Evolutionary conservation across 371 early-diverging fungal genomes (phyloP).

Genomic region (Syncephalastrum monosporum): DNA sequence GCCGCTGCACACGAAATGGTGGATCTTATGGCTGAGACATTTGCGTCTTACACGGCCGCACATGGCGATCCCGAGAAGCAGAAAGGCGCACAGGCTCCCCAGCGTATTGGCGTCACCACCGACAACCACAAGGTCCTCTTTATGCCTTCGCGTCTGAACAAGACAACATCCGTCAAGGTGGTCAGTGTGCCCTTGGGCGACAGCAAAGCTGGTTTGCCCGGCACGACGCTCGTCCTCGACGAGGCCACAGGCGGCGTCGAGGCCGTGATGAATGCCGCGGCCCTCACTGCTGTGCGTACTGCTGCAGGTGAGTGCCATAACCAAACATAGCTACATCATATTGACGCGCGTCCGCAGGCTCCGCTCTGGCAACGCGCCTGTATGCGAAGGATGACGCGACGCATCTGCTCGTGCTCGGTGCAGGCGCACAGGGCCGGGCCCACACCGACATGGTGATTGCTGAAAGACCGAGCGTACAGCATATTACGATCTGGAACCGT

Average conservation of each 20-base stretch:
- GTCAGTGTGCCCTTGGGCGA: constrained; percentile 54
- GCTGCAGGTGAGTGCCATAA: constrained; percentile 44
- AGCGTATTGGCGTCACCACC: constrained; percentile 42
- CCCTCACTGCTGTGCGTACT: constrained; percentile 58
- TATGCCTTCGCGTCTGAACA: constrained; percentile 59
- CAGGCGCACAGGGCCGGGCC: constrained; percentile 59
- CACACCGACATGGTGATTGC: constrained; percentile 59
- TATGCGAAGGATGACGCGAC: constrained; percentile 32
- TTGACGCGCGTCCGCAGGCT: constrained; percentile 29
- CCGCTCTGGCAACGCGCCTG: constrained; percentile 55
- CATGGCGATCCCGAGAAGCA: constrained; percentile 21
- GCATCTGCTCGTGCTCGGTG: constrained; percentile 56
- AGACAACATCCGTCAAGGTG: constrained; percentile 56
- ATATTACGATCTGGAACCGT: constrained; percentile 54
- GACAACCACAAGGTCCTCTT: constrained; percentile 46
- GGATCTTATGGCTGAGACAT: constrained; percentile 39
- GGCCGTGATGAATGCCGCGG: constrained; percentile 57
- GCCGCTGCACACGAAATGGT: constrained; percentile 27
- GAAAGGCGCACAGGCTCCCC: constrained; percentile 51
- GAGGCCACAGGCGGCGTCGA: constrained; percentile 48
- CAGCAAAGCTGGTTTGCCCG: constrained; percentile 52
- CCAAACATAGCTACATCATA: not conserved
- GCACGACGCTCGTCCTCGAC: constrained; percentile 53
- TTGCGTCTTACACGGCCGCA: constrained; percentile 28
- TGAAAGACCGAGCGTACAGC: constrained; percentile 38